Evolutionary conservation across 2,329 filamentous ascomycete species (phyloP).

Genomic region (Polytolypa hystricis): DNA sequence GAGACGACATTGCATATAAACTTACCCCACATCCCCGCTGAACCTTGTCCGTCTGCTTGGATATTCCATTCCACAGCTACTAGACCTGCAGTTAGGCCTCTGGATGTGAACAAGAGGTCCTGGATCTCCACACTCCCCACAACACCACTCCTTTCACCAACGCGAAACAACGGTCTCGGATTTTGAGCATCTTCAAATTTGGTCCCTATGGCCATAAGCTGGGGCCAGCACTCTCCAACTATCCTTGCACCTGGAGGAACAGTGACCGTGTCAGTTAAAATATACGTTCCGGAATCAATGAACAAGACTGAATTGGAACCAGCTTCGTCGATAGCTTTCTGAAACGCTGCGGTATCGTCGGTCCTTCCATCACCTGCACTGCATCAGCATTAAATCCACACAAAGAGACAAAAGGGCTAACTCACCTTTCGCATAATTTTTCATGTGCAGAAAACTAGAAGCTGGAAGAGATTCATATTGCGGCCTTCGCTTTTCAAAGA

Average conservation of each 20-base stretch:
- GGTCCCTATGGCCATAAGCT: conserved; percentile 2
- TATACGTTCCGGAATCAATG: conserved; percentile 4
- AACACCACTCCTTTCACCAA: not conserved
- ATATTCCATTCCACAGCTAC: conserved; percentile 5
- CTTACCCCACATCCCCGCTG: conserved; percentile 5
- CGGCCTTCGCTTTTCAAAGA: conserved; percentile 9
- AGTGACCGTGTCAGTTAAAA: conserved; percentile 3
- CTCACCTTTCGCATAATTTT: conserved; percentile 3
- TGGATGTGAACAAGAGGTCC: conserved; percentile 4
- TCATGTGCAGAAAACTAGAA: conserved; percentile 4
- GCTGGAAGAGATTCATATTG: conserved; percentile 9
- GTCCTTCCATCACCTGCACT: conserved; percentile 4
- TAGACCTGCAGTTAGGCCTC: conserved; percentile 1
- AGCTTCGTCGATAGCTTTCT: not conserved
- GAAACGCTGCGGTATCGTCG: conserved; percentile 4
- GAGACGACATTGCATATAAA: not conserved
- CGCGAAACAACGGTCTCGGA: not conserved
- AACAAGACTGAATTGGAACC: not conserved
- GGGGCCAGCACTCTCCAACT: conserved; percentile 4
- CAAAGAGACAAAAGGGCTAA: not conserved
- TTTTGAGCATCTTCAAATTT: conserved; percentile 4
- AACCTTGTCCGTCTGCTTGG: not conserved
- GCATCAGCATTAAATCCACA: not conserved
- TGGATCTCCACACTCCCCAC: conserved; percentile 3
- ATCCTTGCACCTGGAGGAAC: conserved; percentile 1